phyloP scores from a whole-genome alignment of 2,329 filamentous ascomycete genomes.

The Colletotrichum tamarilloi region DNA sequence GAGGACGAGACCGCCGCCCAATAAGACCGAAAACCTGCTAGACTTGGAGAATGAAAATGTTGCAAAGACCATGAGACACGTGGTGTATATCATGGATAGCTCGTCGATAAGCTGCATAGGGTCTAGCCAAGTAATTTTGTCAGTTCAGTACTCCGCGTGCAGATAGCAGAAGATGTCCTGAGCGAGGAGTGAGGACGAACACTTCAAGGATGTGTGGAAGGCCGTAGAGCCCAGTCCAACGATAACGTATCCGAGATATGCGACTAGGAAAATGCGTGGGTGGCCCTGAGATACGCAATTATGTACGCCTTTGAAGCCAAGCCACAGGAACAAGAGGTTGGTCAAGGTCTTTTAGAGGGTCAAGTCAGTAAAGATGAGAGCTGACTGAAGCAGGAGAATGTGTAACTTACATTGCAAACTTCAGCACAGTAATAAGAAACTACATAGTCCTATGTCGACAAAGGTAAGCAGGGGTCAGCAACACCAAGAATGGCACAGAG shows the following conservation, averaged over 20 bases:
- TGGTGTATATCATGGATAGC: conserved; percentile 70
- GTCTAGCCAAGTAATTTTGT: conserved; percentile 48
- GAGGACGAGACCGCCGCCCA: conserved; percentile 67
- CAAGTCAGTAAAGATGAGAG: neutral
- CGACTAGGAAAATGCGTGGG: conserved; percentile 79
- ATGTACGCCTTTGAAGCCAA: conserved; percentile 79
- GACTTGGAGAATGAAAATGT: conserved; percentile 79
- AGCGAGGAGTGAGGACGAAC: conserved; percentile 48
- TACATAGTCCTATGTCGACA: conserved; percentile 64
- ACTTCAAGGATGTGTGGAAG: conserved; percentile 68
- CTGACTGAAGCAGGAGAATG: neutral
- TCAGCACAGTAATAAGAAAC: conserved; percentile 81
- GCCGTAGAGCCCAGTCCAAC: conserved; percentile 66
- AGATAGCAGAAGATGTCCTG: neutral
- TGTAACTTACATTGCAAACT: conserved; percentile 69
- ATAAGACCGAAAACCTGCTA: conserved; percentile 56
- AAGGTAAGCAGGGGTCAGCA: conserved; percentile 28
- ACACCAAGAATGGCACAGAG: neutral
- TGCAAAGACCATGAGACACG: conserved; percentile 68
- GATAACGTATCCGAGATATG: conserved; percentile 63
- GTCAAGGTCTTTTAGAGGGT: conserved; percentile 71
- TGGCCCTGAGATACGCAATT: conserved; percentile 80
- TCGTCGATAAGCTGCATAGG: conserved; percentile 71
- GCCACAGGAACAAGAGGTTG: conserved; percentile 83
- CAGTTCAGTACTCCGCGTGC: neutral